phyloP scores from a whole-genome alignment of 805 yeast genomes.

The Candida saitoana region DNA sequence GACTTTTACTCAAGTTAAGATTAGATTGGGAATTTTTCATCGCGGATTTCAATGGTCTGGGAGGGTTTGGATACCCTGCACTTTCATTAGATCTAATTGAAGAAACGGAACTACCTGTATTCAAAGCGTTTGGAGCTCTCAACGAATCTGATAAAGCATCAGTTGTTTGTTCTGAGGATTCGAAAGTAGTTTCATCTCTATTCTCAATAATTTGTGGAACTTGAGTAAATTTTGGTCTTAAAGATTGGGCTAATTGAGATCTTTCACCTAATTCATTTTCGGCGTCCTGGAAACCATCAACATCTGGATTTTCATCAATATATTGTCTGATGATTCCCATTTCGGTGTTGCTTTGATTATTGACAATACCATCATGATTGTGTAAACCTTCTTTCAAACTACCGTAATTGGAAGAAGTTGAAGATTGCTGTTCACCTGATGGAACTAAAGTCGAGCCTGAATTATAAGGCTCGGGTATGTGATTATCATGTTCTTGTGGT shows the following conservation, averaged over 20 bases:
- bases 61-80: constrained; percentile 21
- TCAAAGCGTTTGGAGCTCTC: constrained; percentile 21
- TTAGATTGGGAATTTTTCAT: constrained; percentile 37
- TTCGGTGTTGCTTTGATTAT: constrained; percentile 10
- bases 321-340: constrained; percentile 20
- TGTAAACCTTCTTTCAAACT: constrained; percentile 1
- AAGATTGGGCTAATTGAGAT: constrained; percentile 18
- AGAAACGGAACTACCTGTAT: constrained; percentile 24
- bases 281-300: constrained; percentile 22
- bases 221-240: constrained; percentile 30
- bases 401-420: constrained; percentile 6
- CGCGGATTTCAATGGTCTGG: constrained; percentile 50
- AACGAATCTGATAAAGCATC: constrained; percentile 5
- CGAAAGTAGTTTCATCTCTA: neutral
- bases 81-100: constrained; percentile 27
- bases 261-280: constrained; percentile 20
- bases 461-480: neutral
- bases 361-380: neutral
- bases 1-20: constrained; percentile 7
- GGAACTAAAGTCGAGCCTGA: constrained; percentile 4
- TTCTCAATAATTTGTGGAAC: constrained; percentile 25
- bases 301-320: constrained; percentile 10
- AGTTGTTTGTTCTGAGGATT: neutral
- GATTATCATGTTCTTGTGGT: neutral
- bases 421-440: neutral